Evolutionary conservation across 2,329 filamentous ascomycete genomes (phyloP).

Genomic region (Ascosphaera apis): DNA sequence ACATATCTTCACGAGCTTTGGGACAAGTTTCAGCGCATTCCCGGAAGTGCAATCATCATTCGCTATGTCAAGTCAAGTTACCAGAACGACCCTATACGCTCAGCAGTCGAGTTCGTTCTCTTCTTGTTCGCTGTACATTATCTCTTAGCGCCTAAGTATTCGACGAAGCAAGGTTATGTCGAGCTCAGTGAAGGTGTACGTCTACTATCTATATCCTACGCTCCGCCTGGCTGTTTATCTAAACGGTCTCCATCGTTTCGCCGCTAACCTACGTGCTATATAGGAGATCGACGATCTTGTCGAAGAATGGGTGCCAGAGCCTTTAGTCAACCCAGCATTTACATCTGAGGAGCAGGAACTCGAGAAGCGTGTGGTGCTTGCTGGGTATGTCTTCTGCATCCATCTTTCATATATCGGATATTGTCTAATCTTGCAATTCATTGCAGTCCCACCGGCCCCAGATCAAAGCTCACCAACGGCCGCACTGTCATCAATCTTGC

Average conservation of each 20-base stretch:
- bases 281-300: slow-evolving; percentile 89
- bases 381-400: slow-evolving; percentile 38
- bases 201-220: slow-evolving; percentile 1
- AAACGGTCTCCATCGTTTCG: too few species aligned
- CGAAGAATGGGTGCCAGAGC: slow-evolving; percentile 90
- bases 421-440: slow-evolving; percentile 2
- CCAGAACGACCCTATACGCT: slow-evolving; percentile 87
- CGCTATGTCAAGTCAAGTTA: slow-evolving; percentile 95
- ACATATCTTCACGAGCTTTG: slow-evolving; percentile 32
- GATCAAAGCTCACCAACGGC: slow-evolving; percentile 68
- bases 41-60: slow-evolving; percentile 79
- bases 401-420: slow-evolving; percentile 1
- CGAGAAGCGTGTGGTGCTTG: slow-evolving; percentile 67
- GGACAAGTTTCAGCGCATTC: slow-evolving; percentile 64
- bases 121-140: slow-evolving; percentile 93
- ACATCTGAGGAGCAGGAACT: slow-evolving; percentile 56
- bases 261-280: too few species aligned
- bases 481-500: slow-evolving; percentile 83
- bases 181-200: slow-evolving; percentile 58
- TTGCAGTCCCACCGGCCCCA: slow-evolving; percentile 61
- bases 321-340: slow-evolving; percentile 54
- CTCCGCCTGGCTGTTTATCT: too few species aligned
- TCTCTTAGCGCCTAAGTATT: slow-evolving; percentile 74
- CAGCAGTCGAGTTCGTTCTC: slow-evolving; percentile 75
- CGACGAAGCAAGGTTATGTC: slow-evolving; percentile 77